Evolutionary conservation across 2,329 filamentous ascomycete species (phyloP), one percentile per base, ranked within the genome.

Genomic region (Fusarium sp.): DNA sequence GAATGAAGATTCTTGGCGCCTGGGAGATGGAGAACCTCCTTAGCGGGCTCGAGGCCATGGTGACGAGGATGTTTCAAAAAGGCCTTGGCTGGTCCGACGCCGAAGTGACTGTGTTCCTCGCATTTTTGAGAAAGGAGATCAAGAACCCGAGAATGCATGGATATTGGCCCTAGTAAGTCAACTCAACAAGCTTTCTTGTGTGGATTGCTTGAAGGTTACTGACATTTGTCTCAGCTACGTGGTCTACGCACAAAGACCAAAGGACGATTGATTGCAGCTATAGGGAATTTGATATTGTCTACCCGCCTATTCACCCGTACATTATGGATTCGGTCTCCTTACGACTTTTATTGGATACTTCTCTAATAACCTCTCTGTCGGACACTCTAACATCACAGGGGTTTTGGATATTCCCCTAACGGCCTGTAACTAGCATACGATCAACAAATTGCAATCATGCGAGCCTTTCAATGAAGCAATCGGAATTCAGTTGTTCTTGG

Each of bases 1-100:
- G 84, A 18, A 82, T 87, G 66, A 90, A 89, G 76, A 84, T 88
- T 41, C 73, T 88, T 4, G 88, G 87, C 35, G 70, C 64, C 30
- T 73, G 76, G 76, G 76, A 77, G 37, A 77, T 77, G 76, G 75
- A 77, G 32, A 77, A 77, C 11, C 63, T 77, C 4, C 72, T 77
- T 2, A 60, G 52, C 3, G 75, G 75, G 1, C 67, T 81, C 1
- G 77, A 82, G 20, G 82, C 74, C 1, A 77, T 83, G 68, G 77
- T 76, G 2, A 76, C 81, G 13, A 81, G 80, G 5, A 75, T 83
- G 60, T 81, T 83, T 48, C 82, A 82, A 25, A 77, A 77, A 20
- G 75, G 75, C 1, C 74, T 77, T 45, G 74, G 72, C 1, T 77
- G 74, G 74, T 73, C 74, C 3, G 67, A 77, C 23, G 70, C 70